Evolutionary conservation across 176 grass and related monocot species (phyloP).

Genomic region (Musa itinerans): DNA sequence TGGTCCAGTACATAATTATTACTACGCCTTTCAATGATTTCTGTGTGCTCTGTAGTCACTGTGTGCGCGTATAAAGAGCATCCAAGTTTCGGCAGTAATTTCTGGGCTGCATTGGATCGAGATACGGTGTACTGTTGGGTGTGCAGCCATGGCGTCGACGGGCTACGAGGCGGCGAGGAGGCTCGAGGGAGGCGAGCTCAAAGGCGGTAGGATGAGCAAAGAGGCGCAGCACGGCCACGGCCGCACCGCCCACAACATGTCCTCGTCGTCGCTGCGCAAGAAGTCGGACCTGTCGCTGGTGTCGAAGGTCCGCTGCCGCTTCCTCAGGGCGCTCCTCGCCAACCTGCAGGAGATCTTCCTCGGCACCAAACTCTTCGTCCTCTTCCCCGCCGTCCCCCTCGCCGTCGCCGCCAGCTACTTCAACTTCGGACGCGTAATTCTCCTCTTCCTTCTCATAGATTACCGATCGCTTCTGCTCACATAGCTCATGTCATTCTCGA

Average conservation of each 20-base stretch:
- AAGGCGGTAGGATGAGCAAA: background rate
- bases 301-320: constrained; percentile 27
- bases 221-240: constrained; percentile 17
- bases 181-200: background rate
- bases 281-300: constrained; percentile 47
- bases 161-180: background rate
- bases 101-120: too few relatives aligned
- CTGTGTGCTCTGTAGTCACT: too few relatives aligned
- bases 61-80: too few relatives aligned
- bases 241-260: constrained; percentile 71
- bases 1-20: too few relatives aligned
- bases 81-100: too few relatives aligned
- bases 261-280: constrained; percentile 60
- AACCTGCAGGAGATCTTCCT: constrained; percentile 86
- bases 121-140: too few relatives aligned
- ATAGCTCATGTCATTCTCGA: too few relatives aligned
- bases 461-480: background rate
- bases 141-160: too few relatives aligned
- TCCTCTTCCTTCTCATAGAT: background rate
- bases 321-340: constrained; percentile 35
- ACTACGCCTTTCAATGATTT: too few relatives aligned
- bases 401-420: constrained; percentile 54
- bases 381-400: constrained; percentile 56
- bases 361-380: constrained; percentile 74
- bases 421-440: constrained; percentile 32